A percentile compares a stretch with the other conserved stretches of the same genome.
These are phyloP conservation scores for Candida saitoana DNA, from an alignment of 805 yeast species.

Conservation along the genomic window DNA sequence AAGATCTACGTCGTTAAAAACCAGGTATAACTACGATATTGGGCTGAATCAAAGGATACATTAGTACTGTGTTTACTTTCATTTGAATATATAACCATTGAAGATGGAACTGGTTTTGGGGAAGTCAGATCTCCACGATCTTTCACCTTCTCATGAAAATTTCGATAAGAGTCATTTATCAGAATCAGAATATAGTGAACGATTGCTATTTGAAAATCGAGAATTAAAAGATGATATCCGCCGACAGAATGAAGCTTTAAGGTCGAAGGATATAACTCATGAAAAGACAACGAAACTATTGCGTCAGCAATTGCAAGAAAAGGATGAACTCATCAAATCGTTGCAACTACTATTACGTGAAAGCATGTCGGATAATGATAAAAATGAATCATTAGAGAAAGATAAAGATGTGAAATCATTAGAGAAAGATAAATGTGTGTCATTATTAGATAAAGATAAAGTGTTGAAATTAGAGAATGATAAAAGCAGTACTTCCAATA, in stretches of 20 bases:
- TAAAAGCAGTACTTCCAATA: too few species aligned
- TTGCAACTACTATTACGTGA: conserved; percentile 10
- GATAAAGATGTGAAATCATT: too few species aligned
- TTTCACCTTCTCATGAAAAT: conserved; percentile 32
- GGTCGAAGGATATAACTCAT: not conserved
- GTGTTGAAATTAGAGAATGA: too few species aligned
- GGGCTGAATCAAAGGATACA: too few species aligned
- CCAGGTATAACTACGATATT: too few species aligned
- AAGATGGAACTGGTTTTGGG: not conserved
- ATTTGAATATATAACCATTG: not conserved
- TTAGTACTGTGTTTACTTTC: too few species aligned
- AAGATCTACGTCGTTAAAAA: too few species aligned
- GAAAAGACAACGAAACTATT: not conserved
- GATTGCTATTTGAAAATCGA: conserved; percentile 30
- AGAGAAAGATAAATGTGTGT: too few species aligned
- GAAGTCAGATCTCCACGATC: conserved; percentile 8
- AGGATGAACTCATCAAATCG: conserved; percentile 10
- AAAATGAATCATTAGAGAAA: not conserved
- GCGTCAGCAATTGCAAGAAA: conserved; percentile 4
- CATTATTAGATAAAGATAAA: too few species aligned
- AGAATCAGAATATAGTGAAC: conserved; percentile 31
- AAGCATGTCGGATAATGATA: conserved; percentile 2
- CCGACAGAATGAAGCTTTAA: not conserved
- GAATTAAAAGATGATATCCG: conserved; percentile 21
- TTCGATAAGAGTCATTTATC: conserved; percentile 29